These are phyloP conservation scores for Pseudopithomyces chartarum DNA, from an alignment of 2,329 filamentous ascomycete genomes.

Conservation along the genomic window DNA sequence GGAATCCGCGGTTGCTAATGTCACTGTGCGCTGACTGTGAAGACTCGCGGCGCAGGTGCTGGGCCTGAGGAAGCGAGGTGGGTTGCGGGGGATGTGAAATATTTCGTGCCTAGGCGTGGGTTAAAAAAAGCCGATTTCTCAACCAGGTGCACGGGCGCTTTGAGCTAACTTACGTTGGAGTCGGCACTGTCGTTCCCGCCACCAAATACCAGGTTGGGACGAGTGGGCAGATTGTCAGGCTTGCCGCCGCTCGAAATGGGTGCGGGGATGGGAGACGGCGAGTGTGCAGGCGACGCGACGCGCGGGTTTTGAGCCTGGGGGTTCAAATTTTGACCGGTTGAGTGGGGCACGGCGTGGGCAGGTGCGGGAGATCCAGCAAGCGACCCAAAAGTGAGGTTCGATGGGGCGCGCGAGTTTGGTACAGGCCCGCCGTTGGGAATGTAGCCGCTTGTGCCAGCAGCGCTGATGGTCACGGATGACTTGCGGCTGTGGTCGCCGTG, in stretches of 20 bases:
- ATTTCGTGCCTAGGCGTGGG: constrained; percentile 66
- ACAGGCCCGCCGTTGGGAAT: constrained; percentile 77
- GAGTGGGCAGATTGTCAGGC: constrained; percentile 73
- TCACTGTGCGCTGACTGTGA: constrained; percentile 81
- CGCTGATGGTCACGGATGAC: constrained; percentile 90
- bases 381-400: constrained; percentile 79
- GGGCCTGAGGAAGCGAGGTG: constrained; percentile 61
- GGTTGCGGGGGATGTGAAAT: constrained; percentile 60
- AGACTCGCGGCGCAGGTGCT: constrained; percentile 84
- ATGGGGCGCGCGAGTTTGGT: constrained; percentile 56
- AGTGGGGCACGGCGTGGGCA: constrained; percentile 70
- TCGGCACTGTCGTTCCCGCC: constrained; percentile 73
- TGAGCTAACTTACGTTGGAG: constrained; percentile 66
- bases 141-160: constrained; percentile 24
- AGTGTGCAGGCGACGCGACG: constrained; percentile 81
- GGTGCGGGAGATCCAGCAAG: constrained; percentile 66
- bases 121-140: constrained; percentile 21
- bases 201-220: constrained; percentile 75
- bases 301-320: constrained; percentile 66
- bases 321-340: constrained; percentile 63
- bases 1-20: constrained; percentile 59
- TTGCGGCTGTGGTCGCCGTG: constrained; percentile 78
- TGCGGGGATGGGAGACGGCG: constrained; percentile 91
- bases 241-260: constrained; percentile 84
- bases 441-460: constrained; percentile 76